Conservation (phyloP, 768 basidiomycete species). For the Amyloporia xantha region DNA sequence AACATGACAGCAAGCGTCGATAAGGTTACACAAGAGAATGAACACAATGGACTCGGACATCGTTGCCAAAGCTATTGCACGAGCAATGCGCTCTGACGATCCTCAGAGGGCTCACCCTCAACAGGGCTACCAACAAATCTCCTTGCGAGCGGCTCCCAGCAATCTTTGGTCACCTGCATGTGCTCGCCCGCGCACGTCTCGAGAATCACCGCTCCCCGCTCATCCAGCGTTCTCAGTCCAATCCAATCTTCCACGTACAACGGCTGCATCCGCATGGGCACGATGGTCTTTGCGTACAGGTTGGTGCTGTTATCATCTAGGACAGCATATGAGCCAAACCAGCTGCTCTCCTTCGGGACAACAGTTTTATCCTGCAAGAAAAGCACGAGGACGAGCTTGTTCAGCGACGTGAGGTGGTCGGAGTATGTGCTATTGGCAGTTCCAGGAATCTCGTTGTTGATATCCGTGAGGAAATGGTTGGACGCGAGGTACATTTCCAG, state of each 20-base stretch:
- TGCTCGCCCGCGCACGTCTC: conserved; percentile 66
- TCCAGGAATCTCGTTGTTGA: conserved; percentile 71
- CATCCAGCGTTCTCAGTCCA: conserved; percentile 65
- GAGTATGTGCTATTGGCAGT: conserved; percentile 54
- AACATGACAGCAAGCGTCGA: no score
- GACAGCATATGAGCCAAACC: conserved; percentile 72
- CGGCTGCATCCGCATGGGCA: conserved; percentile 69
- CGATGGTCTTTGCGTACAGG: conserved; percentile 30
- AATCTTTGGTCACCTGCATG: conserved; percentile 51
- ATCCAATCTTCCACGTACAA: conserved; percentile 80
- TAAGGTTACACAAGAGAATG: no score
- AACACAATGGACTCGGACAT: no score
- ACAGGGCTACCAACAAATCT: conserved; percentile 25
- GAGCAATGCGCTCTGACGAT: no score
- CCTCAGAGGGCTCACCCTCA: no score
- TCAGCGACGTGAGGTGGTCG: conserved; percentile 51
- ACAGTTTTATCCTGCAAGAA: conserved; percentile 73
- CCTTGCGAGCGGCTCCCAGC: conserved; percentile 27
- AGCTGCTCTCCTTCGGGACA: conserved; percentile 77
- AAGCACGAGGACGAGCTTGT: conserved; percentile 64
- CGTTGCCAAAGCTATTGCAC: no score
- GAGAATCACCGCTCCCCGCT: conserved; percentile 52
- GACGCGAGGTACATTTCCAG: conserved; percentile 49
- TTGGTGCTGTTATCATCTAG: conserved; percentile 16
- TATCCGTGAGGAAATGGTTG: conserved; percentile 62